Evolutionary conservation across 495 filamentous ascomycete species (phyloP).

Genomic region (Collariella sp.): DNA sequence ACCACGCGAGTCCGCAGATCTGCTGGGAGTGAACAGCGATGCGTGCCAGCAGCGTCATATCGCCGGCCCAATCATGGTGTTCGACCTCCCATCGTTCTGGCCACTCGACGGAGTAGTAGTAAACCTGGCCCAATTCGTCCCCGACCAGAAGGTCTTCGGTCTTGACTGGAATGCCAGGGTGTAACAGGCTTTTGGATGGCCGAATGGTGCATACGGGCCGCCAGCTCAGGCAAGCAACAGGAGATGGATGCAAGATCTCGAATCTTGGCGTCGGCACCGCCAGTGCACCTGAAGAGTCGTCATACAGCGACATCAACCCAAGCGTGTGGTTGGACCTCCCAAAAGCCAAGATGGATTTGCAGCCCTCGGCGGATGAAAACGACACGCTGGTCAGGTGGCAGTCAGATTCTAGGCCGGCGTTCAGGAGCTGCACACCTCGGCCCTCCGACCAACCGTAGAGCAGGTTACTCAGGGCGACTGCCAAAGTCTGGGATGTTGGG

Average conservation of each 20-base stretch:
- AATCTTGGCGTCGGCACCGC: slow-evolving; percentile 49
- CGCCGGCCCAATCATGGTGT: slow-evolving; percentile 59
- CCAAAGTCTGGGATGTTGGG: slow-evolving; percentile 59
- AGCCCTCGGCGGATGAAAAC: slow-evolving; percentile 75
- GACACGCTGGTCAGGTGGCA: slow-evolving; percentile 67
- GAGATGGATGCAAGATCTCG: slow-evolving; percentile 57
- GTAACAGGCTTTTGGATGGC: slow-evolving; percentile 28
- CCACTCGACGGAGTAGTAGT: slow-evolving; percentile 90
- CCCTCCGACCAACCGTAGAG: slow-evolving; percentile 87
- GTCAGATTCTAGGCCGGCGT: slow-evolving; percentile 29
- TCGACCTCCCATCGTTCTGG: slow-evolving; percentile 49
- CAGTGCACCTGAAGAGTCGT: slow-evolving; percentile 17
- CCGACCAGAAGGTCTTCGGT: slow-evolving; percentile 82
- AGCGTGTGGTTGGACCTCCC: slow-evolving; percentile 62
- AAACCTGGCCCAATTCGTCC: slow-evolving; percentile 77
- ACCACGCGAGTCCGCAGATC: slow-evolving; percentile 89
- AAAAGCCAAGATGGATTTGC: slow-evolving; percentile 73
- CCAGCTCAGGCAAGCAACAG: slow-evolving; percentile 71
- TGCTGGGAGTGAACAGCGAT: slow-evolving; percentile 80
- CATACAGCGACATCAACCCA: slow-evolving; percentile 44
- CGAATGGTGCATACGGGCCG: slow-evolving; percentile 42
- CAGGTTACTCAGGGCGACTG: slow-evolving; percentile 68
- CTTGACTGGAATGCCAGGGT: slow-evolving; percentile 34
- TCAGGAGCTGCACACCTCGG: slow-evolving; percentile 43
- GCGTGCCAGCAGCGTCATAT: slow-evolving; percentile 66